phyloP scores from a whole-genome alignment of 352 stramenopile genomes.

The Phytophthora brassicae region DNA sequence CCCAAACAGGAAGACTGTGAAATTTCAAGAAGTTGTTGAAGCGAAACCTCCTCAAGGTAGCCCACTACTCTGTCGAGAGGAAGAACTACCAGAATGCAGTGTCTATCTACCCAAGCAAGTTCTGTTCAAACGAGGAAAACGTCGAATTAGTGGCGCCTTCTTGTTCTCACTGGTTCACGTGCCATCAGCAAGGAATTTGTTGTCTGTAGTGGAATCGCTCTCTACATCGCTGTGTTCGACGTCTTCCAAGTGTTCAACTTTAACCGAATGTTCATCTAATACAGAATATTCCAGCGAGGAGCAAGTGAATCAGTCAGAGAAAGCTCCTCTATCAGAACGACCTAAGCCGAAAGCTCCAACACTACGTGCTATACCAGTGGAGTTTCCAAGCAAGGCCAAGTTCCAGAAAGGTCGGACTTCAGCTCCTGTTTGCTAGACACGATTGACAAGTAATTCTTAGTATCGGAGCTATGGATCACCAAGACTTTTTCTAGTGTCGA shows the following conservation, averaged over 20 bases:
- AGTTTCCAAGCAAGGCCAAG: constrained; percentile 31
- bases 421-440: constrained; percentile 18
- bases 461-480: constrained; percentile 20
- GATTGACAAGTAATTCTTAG: constrained; percentile 4
- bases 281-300: constrained; percentile 23
- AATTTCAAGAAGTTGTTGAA: constrained; percentile 21
- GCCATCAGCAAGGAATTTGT: constrained; percentile 19
- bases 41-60: constrained; percentile 6
- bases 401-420: constrained; percentile 34
- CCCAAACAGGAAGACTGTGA: constrained; percentile 14
- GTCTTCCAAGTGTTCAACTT: constrained; percentile 1
- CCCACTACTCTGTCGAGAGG: constrained; percentile 8
- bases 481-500: too few species aligned
- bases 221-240: constrained; percentile 19
- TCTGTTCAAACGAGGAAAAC: constrained; percentile 36
- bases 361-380: constrained; percentile 26
- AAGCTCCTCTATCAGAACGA: not conserved
- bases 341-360: constrained; percentile 19
- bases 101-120: constrained; percentile 39
- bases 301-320: constrained; percentile 4
- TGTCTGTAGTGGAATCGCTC: constrained; percentile 13
- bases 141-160: constrained; percentile 25
- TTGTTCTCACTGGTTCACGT: constrained; percentile 37
- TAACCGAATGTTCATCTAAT: constrained; percentile 16
- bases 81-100: constrained; percentile 22